phyloP scores from a whole-genome alignment of 1,284 basidiomycete genomes.

The Somion occarium region DNA sequence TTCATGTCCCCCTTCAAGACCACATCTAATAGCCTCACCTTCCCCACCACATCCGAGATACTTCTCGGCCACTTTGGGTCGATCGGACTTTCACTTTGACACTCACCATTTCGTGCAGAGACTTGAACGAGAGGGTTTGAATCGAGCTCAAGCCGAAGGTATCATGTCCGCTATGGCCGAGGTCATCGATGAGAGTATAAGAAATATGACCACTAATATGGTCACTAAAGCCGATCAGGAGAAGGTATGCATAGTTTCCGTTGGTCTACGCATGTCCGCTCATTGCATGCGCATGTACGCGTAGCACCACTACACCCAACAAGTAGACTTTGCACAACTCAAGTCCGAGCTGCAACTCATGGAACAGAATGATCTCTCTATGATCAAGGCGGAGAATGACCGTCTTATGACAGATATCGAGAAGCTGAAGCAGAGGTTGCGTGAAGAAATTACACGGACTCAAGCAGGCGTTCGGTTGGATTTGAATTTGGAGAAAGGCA shows the following conservation, averaged over 20 bases:
- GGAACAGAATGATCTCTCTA: slow-evolving; percentile 96
- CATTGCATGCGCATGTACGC: too few species aligned
- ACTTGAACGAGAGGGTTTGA: slow-evolving; percentile 83
- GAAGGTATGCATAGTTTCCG: slow-evolving; percentile 54
- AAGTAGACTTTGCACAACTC: slow-evolving; percentile 96
- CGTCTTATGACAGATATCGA: slow-evolving; percentile 89
- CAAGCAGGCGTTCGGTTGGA: slow-evolving; percentile 95
- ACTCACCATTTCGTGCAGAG: slow-evolving; percentile 92
- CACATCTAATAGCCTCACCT: not conserved
- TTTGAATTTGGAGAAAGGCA: slow-evolving; percentile 94
- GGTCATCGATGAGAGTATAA: slow-evolving; percentile 91
- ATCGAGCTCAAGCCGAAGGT: slow-evolving; percentile 86
- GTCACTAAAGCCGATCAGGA: slow-evolving; percentile 93
- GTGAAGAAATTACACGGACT: slow-evolving; percentile 89
- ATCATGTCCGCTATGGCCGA: slow-evolving; percentile 94
- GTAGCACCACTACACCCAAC: slow-evolving; percentile 90
- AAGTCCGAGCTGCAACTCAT: slow-evolving; percentile 96
- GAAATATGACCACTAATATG: slow-evolving; percentile 92
- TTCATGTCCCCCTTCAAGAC: not conserved
- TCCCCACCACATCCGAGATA: not conserved
- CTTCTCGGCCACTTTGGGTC: not conserved
- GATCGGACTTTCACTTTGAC: slow-evolving; percentile 77
- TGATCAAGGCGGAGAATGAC: slow-evolving; percentile 96
- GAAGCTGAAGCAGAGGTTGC: slow-evolving; percentile 90
- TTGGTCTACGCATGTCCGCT: not conserved